Conservation (phyloP, 2,329 filamentous ascomycete species). For the Chrysoporthe austroafricana region DNA sequence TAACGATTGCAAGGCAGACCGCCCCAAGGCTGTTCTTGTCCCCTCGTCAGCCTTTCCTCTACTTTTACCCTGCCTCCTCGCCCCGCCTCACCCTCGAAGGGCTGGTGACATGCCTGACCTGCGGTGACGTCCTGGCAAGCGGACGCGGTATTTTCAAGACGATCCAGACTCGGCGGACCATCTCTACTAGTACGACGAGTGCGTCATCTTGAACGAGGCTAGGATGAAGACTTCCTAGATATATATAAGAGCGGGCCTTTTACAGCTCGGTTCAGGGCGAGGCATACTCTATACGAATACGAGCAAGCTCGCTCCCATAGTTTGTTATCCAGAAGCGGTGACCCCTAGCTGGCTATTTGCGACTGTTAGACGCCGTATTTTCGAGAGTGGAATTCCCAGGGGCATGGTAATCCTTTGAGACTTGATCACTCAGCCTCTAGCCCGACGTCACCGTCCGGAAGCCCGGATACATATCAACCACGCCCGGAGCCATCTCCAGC, state of each 20-base stretch:
- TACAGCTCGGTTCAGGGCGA: background rate
- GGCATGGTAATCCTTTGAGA: conserved; percentile 14
- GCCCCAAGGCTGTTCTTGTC: background rate
- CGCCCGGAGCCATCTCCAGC: background rate
- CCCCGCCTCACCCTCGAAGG: background rate
- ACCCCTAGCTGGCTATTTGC: background rate
- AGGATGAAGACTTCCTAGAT: background rate
- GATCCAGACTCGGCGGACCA: background rate
- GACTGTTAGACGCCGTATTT: background rate
- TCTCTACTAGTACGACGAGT: background rate
- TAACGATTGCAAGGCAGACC: background rate
- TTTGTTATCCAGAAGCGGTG: background rate
- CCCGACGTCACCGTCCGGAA: background rate
- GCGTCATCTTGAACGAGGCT: conserved; percentile 3
- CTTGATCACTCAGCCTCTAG: background rate
- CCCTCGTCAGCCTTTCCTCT: background rate
- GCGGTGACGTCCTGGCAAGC: background rate
- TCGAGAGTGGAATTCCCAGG: conserved; percentile 7
- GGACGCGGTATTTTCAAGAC: background rate
- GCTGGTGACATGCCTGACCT: background rate
- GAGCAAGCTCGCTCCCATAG: background rate
- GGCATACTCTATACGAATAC: background rate
- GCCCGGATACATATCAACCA: too few species aligned
- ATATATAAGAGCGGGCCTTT: background rate
- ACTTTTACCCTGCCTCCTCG: background rate